Evolutionary conservation across 1,284 basidiomycete genomes (phyloP).

Genomic region (Agroathelia rolfsii): DNA sequence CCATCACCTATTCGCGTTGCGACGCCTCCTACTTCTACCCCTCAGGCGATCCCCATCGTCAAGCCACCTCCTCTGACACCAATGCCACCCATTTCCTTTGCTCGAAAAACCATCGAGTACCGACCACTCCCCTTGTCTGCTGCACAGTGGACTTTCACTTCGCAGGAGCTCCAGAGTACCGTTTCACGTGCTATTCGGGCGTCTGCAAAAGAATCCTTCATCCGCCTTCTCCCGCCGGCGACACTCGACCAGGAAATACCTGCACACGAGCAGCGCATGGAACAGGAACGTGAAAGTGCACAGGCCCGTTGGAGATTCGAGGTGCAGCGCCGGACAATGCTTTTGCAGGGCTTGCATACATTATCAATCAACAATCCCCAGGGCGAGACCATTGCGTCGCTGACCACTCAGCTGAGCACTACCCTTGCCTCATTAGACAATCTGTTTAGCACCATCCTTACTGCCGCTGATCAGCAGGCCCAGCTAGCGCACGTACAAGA

Average conservation of each 20-base stretch:
- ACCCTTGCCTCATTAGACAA: slow-evolving; percentile 50
- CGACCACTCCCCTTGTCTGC: slow-evolving; percentile 15
- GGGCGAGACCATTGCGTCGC: slow-evolving; percentile 16
- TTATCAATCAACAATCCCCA: too few relatives aligned
- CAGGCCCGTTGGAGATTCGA: slow-evolving; percentile 63
- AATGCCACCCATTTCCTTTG: too few relatives aligned
- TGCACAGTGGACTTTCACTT: slow-evolving; percentile 53
- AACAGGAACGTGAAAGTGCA: slow-evolving; percentile 33
- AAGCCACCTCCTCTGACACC: too few relatives aligned
- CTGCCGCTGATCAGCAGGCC: slow-evolving; percentile 47
- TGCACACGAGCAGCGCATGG: slow-evolving; percentile 48
- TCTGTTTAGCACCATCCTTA: slow-evolving; percentile 44
- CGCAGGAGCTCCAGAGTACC: slow-evolving; percentile 58
- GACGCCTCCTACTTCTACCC: too few relatives aligned
- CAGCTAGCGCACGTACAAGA: slow-evolving; percentile 54
- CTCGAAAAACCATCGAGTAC: too few relatives aligned
- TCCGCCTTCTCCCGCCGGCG: slow-evolving; percentile 55
- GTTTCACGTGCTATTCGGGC: slow-evolving; percentile 65
- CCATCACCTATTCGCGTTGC: too few relatives aligned
- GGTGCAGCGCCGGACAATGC: slow-evolving; percentile 58
- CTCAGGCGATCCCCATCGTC: too few relatives aligned
- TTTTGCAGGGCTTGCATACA: slow-evolving; percentile 58
- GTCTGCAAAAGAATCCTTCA: slow-evolving; percentile 60
- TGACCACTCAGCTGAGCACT: slow-evolving; percentile 51
- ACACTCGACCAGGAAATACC: slow-evolving; percentile 49